These are phyloP conservation scores for Magnaporthiopsis rhizophila DNA, from an alignment of 2,329 filamentous ascomycete genomes.

Conservation along the genomic window DNA sequence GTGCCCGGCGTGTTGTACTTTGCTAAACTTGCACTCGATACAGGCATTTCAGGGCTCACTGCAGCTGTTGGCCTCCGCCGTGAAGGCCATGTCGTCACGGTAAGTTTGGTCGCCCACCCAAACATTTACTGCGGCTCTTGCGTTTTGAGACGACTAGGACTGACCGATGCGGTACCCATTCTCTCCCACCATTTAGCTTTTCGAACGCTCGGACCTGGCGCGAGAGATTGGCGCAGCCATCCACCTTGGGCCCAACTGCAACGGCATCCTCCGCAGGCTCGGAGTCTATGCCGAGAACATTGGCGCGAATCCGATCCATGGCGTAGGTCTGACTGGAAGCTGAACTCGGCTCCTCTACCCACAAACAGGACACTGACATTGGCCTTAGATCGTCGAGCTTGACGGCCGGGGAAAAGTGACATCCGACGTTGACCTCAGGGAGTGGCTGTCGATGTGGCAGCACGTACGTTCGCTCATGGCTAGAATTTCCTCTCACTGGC, in stretches of 20 bases:
- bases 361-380: too few relatives aligned
- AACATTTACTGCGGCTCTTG: too few relatives aligned
- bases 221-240: slow-evolving; percentile 44
- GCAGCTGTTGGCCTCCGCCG: slow-evolving; percentile 45
- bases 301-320: slow-evolving; percentile 23
- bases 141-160: too few relatives aligned
- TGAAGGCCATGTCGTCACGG: slow-evolving; percentile 39
- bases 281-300: slow-evolving; percentile 29
- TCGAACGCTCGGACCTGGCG: too few relatives aligned
- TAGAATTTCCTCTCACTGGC: too few relatives aligned
- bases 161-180: too few relatives aligned
- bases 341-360: too few relatives aligned
- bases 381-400: slow-evolving; percentile 10
- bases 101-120: slow-evolving; percentile 12
- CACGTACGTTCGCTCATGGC: slow-evolving; percentile 17
- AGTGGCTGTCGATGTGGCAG: slow-evolving; percentile 30
- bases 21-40: too few relatives aligned
- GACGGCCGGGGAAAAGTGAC: slow-evolving; percentile 21
- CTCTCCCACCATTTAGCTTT: too few relatives aligned
- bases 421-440: too few relatives aligned
- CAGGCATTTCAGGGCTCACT: slow-evolving; percentile 43
- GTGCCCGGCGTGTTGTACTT: too few relatives aligned
- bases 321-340: slow-evolving; percentile 9
- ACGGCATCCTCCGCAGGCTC: slow-evolving; percentile 41
- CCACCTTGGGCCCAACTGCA: slow-evolving; percentile 50